Evolutionary conservation across 2,329 filamentous ascomycete species (phyloP).

Genomic region (Aspergillus piperis): DNA sequence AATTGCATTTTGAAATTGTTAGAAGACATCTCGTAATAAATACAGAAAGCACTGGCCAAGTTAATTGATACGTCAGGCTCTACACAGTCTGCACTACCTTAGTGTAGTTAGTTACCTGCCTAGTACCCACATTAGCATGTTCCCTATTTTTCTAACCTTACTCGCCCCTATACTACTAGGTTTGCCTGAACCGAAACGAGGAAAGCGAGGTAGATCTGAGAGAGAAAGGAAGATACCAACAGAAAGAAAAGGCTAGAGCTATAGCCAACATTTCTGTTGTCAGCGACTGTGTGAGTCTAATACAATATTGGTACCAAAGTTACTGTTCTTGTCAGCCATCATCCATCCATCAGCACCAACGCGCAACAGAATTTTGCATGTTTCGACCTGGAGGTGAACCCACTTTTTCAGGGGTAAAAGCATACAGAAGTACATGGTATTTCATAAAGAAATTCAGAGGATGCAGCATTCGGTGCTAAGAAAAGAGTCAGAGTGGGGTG

Average conservation of each 20-base stretch:
- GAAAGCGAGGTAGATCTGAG: background rate
- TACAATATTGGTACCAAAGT: background rate
- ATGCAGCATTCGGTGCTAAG: background rate
- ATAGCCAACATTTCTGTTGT: background rate
- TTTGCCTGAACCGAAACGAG: background rate
- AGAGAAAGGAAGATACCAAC: background rate
- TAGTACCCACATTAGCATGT: background rate
- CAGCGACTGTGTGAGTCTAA: background rate
- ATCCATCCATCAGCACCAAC: background rate
- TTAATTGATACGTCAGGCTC: background rate
- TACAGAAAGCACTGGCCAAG: background rate
- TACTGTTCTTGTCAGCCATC: background rate
- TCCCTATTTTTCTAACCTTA: background rate
- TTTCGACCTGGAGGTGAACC: background rate
- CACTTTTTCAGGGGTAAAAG: slow-evolving; percentile 3
- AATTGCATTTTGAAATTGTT: background rate
- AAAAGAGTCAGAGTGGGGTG: slow-evolving; percentile 1
- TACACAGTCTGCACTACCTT: background rate
- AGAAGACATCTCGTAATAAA: background rate
- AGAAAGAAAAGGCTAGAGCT: background rate
- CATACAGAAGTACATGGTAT: background rate
- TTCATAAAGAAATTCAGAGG: background rate
- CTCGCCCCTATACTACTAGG: background rate
- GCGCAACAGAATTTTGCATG: background rate
- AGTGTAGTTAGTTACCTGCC: background rate